Conservation (phyloP, 2,329 filamentous ascomycete genomes). For the Penicillium rolfsii region DNA sequence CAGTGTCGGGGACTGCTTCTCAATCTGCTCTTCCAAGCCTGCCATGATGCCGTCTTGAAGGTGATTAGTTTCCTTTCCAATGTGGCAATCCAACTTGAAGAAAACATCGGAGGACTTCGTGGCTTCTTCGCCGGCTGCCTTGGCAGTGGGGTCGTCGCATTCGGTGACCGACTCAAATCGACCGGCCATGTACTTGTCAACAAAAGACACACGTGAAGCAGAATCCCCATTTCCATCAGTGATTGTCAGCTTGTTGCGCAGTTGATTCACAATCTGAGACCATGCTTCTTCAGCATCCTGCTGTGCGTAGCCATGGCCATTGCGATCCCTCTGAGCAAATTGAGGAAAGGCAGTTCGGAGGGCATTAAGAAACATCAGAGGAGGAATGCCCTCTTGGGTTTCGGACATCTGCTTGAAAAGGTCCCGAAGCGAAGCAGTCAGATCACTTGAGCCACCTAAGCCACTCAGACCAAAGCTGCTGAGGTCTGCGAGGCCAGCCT, state of each 20-base stretch:
- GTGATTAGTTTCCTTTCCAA: slow-evolving; percentile 84
- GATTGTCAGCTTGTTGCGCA: slow-evolving; percentile 75
- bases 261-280: slow-evolving; percentile 87
- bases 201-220: slow-evolving; percentile 66
- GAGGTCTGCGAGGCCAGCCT: slow-evolving; percentile 48
- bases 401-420: slow-evolving; percentile 88
- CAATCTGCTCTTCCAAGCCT: slow-evolving; percentile 82
- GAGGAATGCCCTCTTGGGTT: slow-evolving; percentile 84
- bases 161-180: slow-evolving; percentile 76
- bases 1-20: slow-evolving; percentile 81
- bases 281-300: slow-evolving; percentile 98
- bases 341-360: slow-evolving; percentile 83
- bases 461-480: slow-evolving; percentile 61
- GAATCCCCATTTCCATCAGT: slow-evolving; percentile 53
- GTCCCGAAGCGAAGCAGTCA: slow-evolving; percentile 76
- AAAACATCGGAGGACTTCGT: slow-evolving; percentile 73
- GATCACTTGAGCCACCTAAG: slow-evolving; percentile 65
- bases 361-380: slow-evolving; percentile 78
- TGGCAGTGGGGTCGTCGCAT: slow-evolving; percentile 80
- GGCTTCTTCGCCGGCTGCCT: slow-evolving; percentile 72
- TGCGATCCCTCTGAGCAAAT: slow-evolving; percentile 86
- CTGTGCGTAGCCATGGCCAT: slow-evolving; percentile 85
- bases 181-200: slow-evolving; percentile 89
- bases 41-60: slow-evolving; percentile 83
- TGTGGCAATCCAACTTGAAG: slow-evolving; percentile 95